Evolutionary conservation across 2,329 filamentous ascomycete species (phyloP).

Genomic region (Clonostachys rhizophaga): DNA sequence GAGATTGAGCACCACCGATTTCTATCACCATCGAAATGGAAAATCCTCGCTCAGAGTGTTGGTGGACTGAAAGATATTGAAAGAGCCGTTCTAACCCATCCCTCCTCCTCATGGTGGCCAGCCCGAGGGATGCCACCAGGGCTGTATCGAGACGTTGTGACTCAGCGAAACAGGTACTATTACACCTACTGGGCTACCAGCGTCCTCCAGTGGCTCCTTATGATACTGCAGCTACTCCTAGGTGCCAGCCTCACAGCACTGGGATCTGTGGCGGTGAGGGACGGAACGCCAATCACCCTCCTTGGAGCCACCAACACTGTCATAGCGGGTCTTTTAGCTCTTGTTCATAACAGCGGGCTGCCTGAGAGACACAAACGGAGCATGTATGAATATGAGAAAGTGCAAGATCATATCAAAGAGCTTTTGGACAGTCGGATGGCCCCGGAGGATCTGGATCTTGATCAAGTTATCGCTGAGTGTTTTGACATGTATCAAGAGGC

Average conservation of each 20-base stretch:
- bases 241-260: constrained; percentile 44
- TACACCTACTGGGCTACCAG: constrained; percentile 37
- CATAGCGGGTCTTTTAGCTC: constrained; percentile 41
- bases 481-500: constrained; percentile 39
- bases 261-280: constrained; percentile 29
- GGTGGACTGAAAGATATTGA: too few relatives aligned
- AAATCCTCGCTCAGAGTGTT: too few relatives aligned
- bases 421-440: constrained; percentile 42
- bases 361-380: constrained; percentile 45
- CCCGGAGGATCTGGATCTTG: constrained; percentile 30
- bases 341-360: constrained; percentile 48
- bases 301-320: constrained; percentile 45
- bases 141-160: constrained; percentile 42
- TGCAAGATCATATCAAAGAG: constrained; percentile 45
- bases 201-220: constrained; percentile 36
- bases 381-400: constrained; percentile 39
- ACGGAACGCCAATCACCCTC: constrained; percentile 38
- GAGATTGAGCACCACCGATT: too few relatives aligned
- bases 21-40: too few relatives aligned
- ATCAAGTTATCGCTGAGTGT: constrained; percentile 40
- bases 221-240: constrained; percentile 43
- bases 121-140: constrained; percentile 40
- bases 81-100: too few relatives aligned
- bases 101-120: constrained; percentile 27
- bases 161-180: constrained; percentile 35